A percentile compares a stretch with the other conserved stretches of the same genome.
These are phyloP conservation scores for Podospora australis DNA, from an alignment of 495 filamentous ascomycete genomes.

Conservation along the genomic window DNA sequence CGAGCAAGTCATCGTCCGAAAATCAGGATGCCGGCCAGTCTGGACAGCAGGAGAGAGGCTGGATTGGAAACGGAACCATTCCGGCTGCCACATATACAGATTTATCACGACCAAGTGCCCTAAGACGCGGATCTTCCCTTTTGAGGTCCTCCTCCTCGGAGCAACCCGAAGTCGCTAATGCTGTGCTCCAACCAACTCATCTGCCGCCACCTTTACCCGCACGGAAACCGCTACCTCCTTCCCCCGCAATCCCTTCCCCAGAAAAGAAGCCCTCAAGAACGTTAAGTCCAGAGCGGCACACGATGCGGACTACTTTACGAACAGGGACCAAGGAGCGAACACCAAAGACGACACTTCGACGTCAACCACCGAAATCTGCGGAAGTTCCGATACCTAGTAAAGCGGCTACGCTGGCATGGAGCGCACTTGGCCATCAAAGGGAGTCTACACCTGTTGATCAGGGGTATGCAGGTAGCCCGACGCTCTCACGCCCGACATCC, in stretches of 20 bases:
- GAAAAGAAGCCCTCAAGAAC: constrained; percentile 50
- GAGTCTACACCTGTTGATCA: constrained; percentile 3
- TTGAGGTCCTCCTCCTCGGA: constrained; percentile 48
- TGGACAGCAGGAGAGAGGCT: constrained; percentile 41
- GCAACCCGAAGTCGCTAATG: constrained; percentile 24
- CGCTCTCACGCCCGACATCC: constrained; percentile 11
- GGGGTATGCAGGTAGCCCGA: constrained; percentile 1
- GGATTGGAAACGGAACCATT: constrained; percentile 74
- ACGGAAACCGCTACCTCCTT: constrained; percentile 14
- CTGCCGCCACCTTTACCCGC: constrained; percentile 29
- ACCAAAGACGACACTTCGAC: constrained; percentile 44
- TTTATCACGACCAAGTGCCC: constrained; percentile 63
- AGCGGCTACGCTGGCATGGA: constrained; percentile 86
- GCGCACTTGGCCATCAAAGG: constrained; percentile 32
- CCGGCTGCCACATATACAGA: constrained; percentile 72
- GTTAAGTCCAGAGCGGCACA: constrained; percentile 76
- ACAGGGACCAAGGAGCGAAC: constrained; percentile 54
- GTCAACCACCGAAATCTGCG: constrained; percentile 17
- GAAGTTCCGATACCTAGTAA: constrained; percentile 61
- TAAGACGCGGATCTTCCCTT: constrained; percentile 49
- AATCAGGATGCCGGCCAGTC: constrained; percentile 22
- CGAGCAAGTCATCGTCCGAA: constrained; percentile 11
- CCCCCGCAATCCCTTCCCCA: constrained; percentile 16
- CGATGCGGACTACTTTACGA: constrained; percentile 79
- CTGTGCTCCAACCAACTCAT: constrained; percentile 11